Evolutionary conservation across 768 basidiomycete genomes (phyloP).

Genomic region (Mycena vitilis): DNA sequence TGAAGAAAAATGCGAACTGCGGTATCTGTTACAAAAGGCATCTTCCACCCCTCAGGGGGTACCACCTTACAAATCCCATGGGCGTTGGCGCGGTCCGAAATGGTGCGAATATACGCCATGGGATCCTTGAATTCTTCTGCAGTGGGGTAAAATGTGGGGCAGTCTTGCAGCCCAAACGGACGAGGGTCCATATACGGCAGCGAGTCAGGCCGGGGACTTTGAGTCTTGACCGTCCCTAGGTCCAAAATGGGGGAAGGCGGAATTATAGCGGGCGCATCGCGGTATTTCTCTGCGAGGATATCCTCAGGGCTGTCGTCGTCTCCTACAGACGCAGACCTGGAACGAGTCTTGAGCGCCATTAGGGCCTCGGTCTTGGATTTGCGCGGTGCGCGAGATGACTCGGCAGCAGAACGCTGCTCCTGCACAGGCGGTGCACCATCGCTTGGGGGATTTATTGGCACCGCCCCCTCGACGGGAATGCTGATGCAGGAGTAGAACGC

Average conservation of each 20-base stretch:
- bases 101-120: slow-evolving; percentile 90
- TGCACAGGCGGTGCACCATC: slow-evolving; percentile 51
- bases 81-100: slow-evolving; percentile 74
- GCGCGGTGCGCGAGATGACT: slow-evolving; percentile 80
- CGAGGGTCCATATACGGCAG: slow-evolving; percentile 60
- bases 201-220: slow-evolving; percentile 58
- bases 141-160: slow-evolving; percentile 90
- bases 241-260: slow-evolving; percentile 73
- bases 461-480: slow-evolving; percentile 81
- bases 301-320: slow-evolving; percentile 65
- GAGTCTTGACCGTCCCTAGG: slow-evolving; percentile 77
- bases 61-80: slow-evolving; percentile 97
- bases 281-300: slow-evolving; percentile 61
- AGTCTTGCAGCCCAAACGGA: slow-evolving; percentile 89
- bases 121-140: slow-evolving; percentile 95
- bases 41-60: slow-evolving; percentile 93
- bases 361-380: slow-evolving; percentile 93
- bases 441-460: slow-evolving; percentile 64
- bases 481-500: slow-evolving; percentile 76
- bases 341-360: slow-evolving; percentile 78
- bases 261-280: slow-evolving; percentile 64
- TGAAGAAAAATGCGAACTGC: slow-evolving; percentile 73
- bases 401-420: slow-evolving; percentile 52
- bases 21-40: slow-evolving; percentile 95
- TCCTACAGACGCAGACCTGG: slow-evolving; percentile 64